These are phyloP conservation scores for Ochetophila trinervis DNA, from an alignment of 306 rosid species.

Conservation along the genomic window DNA sequence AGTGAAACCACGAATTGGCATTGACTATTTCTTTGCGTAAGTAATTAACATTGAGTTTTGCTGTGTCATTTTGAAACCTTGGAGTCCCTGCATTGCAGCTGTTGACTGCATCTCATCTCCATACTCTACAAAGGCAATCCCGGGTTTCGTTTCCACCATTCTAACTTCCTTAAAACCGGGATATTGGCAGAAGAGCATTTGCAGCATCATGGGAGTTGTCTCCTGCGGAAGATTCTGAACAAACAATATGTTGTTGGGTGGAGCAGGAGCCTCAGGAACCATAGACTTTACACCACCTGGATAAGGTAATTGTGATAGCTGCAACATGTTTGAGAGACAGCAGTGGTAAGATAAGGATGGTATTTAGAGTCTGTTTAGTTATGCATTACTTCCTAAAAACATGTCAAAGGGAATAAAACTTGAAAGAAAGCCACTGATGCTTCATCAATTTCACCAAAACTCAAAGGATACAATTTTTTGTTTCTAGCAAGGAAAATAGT, in stretches of 20 bases:
- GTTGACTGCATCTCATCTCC: conserved; percentile 89
- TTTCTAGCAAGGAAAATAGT: too few species aligned
- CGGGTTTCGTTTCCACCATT: conserved; percentile 97
- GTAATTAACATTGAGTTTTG: conserved; percentile 93
- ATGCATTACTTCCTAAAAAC: conserved; percentile 1
- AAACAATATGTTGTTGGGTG: conserved; percentile 90
- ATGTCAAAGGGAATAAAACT: neutral
- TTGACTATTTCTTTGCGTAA: conserved; percentile 79
- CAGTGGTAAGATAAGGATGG: conserved; percentile 7
- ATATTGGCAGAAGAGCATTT: conserved; percentile 93
- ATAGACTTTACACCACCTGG: conserved; percentile 79
- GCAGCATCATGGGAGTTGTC: conserved; percentile 92
- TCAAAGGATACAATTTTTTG: neutral
- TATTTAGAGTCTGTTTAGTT: neutral
- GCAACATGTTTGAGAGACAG: conserved; percentile 30
- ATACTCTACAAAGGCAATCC: conserved; percentile 94
- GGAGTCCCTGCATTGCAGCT: conserved; percentile 87
- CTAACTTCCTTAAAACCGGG: conserved; percentile 95
- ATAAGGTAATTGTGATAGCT: conserved; percentile 68
- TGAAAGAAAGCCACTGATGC: neutral
- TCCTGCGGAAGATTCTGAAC: conserved; percentile 91
- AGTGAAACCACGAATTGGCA: conserved; percentile 11
- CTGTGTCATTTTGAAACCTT: conserved; percentile 88
- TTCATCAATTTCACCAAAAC: neutral
- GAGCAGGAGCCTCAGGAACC: conserved; percentile 97